Conservation (phyloP, 2,329 filamentous ascomycete species). For the Cladobotryum protrusum region DNA sequence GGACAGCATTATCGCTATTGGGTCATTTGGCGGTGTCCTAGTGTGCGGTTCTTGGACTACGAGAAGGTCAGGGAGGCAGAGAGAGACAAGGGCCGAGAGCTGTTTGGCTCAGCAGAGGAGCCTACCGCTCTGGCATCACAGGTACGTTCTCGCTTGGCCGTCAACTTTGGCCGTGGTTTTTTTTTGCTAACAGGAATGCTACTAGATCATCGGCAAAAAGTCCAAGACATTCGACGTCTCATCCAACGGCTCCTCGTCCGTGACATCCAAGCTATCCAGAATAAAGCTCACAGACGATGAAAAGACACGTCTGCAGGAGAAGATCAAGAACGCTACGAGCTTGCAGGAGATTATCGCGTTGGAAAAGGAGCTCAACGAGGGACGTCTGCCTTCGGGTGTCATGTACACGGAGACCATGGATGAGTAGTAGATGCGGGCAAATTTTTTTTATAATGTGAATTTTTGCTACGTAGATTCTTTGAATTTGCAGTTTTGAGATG, state of each 20-base stretch:
- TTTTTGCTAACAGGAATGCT: slow-evolving; percentile 2
- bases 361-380: slow-evolving; percentile 89
- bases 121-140: slow-evolving; percentile 75
- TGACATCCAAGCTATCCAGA: slow-evolving; percentile 59
- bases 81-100: slow-evolving; percentile 64
- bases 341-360: slow-evolving; percentile 83
- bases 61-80: slow-evolving; percentile 85
- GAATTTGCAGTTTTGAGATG: neutral
- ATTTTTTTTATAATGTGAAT: neutral
- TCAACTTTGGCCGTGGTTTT: too few relatives aligned
- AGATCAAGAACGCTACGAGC: slow-evolving; percentile 84
- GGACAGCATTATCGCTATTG: slow-evolving; percentile 82
- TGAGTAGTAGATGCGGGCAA: slow-evolving; percentile 35
- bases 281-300: slow-evolving; percentile 86
- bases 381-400: slow-evolving; percentile 68
- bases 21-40: slow-evolving; percentile 80
- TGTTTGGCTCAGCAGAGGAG: slow-evolving; percentile 75
- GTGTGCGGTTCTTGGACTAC: slow-evolving; percentile 86
- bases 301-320: slow-evolving; percentile 74
- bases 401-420: slow-evolving; percentile 51
- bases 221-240: slow-evolving; percentile 63
- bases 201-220: slow-evolving; percentile 74
- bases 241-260: slow-evolving; percentile 35
- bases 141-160: slow-evolving; percentile 41
- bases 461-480: neutral